Base-by-base conservation (phyloP, 805 yeast species). In the Yamadazyma phyllophila region DNA sequence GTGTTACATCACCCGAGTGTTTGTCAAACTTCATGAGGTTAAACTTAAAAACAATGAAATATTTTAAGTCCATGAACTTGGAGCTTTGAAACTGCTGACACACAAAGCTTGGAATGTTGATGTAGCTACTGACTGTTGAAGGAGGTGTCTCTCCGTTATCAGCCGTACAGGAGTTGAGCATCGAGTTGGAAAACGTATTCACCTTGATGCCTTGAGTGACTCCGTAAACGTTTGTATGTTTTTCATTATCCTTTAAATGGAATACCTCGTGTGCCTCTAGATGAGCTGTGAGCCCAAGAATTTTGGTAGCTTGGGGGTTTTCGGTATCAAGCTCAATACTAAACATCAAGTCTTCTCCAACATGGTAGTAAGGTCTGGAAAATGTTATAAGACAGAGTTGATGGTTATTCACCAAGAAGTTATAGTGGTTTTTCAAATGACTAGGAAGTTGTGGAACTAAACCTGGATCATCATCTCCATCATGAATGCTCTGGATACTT, bases 221-320 rank as follows among this genome's bases (percentile, higher is more conserved):
- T 42, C 63, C 59, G 53, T 66, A 70, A 9, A 55, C 45, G 43
- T 71, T 64, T 12, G 46, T 51, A 35, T 43, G 53, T 2, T 51
- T 47, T 7, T 46, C 52, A 15, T 41, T 33, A 7, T 46, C 43
- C 15, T 48, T 42, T 13, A 57, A 42, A 47, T 70, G 71, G 51
- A 60, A 70, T 3, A 54, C 41, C 44, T 71, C 76, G 43, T 66
- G 68, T 9, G 74, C 75, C 49, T 69, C 76, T n/a, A 70, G 38
- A 46, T 64, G 66, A 8, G 54, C 58, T 4, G 65, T 55, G 17
- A 61, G 46, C 1, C 76, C 76, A 1, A 61, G 65, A 5, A 69
- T 60, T 33, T 59, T 61, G 1, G 65, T 54, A n/a, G 43, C 15
- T 2, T 14, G 12, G 1, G 26, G 9, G 16, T 41, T 33, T n/a